Evolutionary conservation across 1,284 basidiomycete species (phyloP).

Genomic region (Cryptococcus sp.): DNA sequence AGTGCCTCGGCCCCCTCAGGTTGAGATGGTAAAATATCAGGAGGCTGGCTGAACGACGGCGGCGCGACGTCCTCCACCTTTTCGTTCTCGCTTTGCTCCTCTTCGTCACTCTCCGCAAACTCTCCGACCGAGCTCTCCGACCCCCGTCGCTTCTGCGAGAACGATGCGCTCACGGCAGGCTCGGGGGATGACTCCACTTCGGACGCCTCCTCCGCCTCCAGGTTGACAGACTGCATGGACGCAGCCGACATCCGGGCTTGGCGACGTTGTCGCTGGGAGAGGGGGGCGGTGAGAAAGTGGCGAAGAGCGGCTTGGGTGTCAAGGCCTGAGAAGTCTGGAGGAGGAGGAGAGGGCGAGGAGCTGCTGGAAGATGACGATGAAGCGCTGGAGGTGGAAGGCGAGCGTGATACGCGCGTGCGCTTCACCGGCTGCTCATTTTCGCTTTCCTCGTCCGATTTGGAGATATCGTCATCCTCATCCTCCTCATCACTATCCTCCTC

Average conservation of each 20-base stretch:
- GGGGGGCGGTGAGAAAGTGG: conserved; percentile 30
- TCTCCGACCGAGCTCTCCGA: conserved; percentile 39
- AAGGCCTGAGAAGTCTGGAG: conserved; percentile 1
- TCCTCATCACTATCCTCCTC: conserved; percentile 13
- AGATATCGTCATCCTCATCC: conserved; percentile 5
- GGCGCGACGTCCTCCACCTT: conserved; percentile 18
- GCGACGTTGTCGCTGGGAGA: conserved; percentile 25
- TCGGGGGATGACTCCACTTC: conserved; percentile 16
- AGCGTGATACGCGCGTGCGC: not conserved
- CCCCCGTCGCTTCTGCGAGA: conserved; percentile 9
- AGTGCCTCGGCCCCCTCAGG: not conserved
- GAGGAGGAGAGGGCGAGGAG: not conserved
- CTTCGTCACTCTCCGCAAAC: conserved; percentile 22
- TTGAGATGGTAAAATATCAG: not conserved
- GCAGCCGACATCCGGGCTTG: conserved; percentile 32
- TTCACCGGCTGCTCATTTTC: not conserved
- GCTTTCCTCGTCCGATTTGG: conserved; percentile 9
- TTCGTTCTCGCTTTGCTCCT: conserved; percentile 3
- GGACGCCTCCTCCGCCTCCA: conserved; percentile 17
- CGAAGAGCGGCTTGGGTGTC: conserved; percentile 24
- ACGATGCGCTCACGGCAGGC: conserved; percentile 1
- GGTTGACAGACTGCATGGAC: conserved; percentile 25
- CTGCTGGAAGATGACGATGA: conserved; percentile 5
- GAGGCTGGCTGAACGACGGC: conserved; percentile 11
- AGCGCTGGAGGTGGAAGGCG: conserved; percentile 1